Evolutionary conservation across 2,329 filamentous ascomycete species (phyloP).

Genomic region (Coniochaeta sp.): DNA sequence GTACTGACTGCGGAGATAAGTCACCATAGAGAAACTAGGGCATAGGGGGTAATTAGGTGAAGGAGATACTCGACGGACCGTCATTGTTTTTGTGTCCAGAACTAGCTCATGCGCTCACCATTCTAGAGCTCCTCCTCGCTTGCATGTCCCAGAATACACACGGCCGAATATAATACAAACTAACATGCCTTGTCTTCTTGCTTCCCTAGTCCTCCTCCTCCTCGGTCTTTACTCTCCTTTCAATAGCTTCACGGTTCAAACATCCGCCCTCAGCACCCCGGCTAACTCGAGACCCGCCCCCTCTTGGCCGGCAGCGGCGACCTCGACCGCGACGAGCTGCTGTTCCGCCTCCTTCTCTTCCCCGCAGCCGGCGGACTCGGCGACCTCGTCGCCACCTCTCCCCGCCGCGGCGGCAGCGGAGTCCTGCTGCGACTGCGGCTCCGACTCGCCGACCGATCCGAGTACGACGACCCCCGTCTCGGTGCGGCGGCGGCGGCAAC

Average conservation of each 20-base stretch:
- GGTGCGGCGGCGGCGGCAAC: too few species aligned
- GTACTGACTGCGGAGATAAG: neutral
- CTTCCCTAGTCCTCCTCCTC: neutral
- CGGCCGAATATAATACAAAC: neutral
- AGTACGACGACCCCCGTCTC: neutral
- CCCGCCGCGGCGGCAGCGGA: neutral
- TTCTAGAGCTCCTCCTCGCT: neutral
- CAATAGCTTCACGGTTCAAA: neutral
- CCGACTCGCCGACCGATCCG: neutral
- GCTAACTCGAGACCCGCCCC: constrained; percentile 11
- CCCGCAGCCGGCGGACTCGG: constrained; percentile 1
- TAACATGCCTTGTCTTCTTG: neutral
- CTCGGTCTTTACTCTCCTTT: neutral
- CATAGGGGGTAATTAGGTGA: too few species aligned
- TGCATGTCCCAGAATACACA: neutral
- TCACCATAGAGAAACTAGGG: too few species aligned
- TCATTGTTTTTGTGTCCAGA: too few species aligned
- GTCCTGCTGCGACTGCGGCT: neutral
- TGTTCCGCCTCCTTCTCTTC: constrained; percentile 2
- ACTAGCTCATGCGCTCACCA: neutral
- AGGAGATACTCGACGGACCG: too few species aligned
- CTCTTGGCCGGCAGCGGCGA: constrained; percentile 9
- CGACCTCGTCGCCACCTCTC: constrained; percentile 3
- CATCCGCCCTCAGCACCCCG: neutral
- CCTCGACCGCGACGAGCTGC: constrained; percentile 13